Base-by-base conservation (phyloP, 2,329 filamentous ascomycete genomes). In the Ophiostoma sp. region DNA sequence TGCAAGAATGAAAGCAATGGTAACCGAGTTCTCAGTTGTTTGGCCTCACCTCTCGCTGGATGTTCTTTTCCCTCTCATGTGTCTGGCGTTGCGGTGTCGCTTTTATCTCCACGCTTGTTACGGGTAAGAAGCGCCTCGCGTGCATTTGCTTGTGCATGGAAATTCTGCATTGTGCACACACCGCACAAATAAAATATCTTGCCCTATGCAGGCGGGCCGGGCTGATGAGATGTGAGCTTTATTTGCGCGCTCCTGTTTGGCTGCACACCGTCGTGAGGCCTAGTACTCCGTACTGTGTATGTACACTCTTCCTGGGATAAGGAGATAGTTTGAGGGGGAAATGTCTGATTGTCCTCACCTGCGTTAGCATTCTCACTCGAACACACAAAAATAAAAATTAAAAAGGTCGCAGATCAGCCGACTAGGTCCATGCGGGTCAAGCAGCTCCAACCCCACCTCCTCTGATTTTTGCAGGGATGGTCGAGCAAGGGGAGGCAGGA, bases 381-480 rank as follows among this genome's bases (percentile, higher is more conserved):
- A 22, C 11, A 63, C 22, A 36, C 6, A 22, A 39, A 64, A 63
- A 25, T 64, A 39, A 42, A 63, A 64, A 39, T 25, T 55, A 52
- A 55, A 52, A 57, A 71, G 70, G 55, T 59, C 45, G 70, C 48
- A 68, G 70, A 72, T 72, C 70, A 72, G 70, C 70, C 70, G 70
- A 68, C 61, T 25, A 36, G 61, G 48, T 4, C 36, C 70, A 72
- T 68, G 70, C 61, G 22, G 25, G 61, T 72, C 59, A 59, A 59
- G 45, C 31, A 66, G 28, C 22, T n/a, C 36, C 55, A 17, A 9
- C 42, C 42, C 57, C 69, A 71, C 68, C 28, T 31, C 12, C 12
- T 22, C 42, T 33, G 5, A 12, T 39, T 22, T 39, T 2, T 55
- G 50, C 22, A 57, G 22, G 36, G 36, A 36, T 25, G 36, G 7